A percentile compares a stretch with the other conserved stretches of the same genome.
phyloP scores from a whole-genome alignment of 2,329 filamentous ascomycete genomes.

The Septoria linicola region DNA sequence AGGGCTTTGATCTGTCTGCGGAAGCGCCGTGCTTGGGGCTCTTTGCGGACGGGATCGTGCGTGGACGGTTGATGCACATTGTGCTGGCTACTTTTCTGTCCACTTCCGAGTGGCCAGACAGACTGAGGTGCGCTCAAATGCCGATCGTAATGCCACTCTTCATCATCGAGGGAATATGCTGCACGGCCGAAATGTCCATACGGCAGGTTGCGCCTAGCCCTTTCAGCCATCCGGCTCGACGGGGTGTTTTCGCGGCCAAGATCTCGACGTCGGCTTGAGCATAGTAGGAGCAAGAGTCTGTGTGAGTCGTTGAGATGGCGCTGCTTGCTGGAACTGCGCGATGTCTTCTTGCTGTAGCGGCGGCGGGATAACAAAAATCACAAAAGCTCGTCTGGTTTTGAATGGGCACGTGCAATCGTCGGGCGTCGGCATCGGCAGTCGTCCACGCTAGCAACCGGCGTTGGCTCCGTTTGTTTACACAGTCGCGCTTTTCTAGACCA shows the following conservation, averaged over 20 bases:
- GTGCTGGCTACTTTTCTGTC: neutral
- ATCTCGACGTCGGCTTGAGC: constrained; percentile 16
- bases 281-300: constrained; percentile 21
- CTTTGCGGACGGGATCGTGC: neutral
- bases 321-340: neutral
- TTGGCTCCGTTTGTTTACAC: constrained; percentile 13
- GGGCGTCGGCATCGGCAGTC: too few relatives aligned
- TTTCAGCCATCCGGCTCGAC: constrained; percentile 59
- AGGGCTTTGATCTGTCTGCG: constrained; percentile 26
- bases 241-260: constrained; percentile 16
- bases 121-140: neutral
- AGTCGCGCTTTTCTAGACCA: neutral
- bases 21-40: constrained; percentile 1
- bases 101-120: constrained; percentile 31
- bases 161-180: constrained; percentile 49
- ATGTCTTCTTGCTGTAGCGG: neutral
- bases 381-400: neutral
- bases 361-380: too few relatives aligned
- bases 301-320: neutral
- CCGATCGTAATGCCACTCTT: constrained; percentile 45
- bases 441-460: constrained; percentile 5
- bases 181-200: constrained; percentile 56
- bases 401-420: too few relatives aligned
- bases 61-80: neutral
- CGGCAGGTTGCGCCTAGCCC: constrained; percentile 48